Percentiles rank a stretch among this genome's conserved stretches.
Evolutionary conservation across 306 rosid genomes (phyloP).

Genomic region (Cajanus cajan): DNA sequence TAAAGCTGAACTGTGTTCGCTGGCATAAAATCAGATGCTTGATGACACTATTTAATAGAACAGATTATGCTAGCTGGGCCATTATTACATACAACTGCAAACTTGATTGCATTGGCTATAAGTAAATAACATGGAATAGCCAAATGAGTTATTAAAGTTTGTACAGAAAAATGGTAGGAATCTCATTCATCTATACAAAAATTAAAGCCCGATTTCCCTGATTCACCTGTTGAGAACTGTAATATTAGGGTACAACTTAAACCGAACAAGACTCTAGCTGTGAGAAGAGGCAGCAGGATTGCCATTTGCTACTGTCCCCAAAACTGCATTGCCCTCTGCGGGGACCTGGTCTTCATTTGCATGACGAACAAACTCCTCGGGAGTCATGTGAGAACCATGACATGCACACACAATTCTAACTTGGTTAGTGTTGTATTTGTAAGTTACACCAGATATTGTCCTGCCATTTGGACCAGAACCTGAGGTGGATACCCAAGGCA

Average conservation of each 20-base stretch:
- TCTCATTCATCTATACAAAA: slow-evolving; percentile 36
- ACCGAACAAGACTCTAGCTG: slow-evolving; percentile 48
- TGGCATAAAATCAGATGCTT: slow-evolving; percentile 1
- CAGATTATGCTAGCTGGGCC: slow-evolving; percentile 23
- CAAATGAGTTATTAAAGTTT: slow-evolving; percentile 15
- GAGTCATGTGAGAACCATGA: slow-evolving; percentile 84
- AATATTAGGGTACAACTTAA: slow-evolving; percentile 27
- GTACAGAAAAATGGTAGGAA: slow-evolving; percentile 32
- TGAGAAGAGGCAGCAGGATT: slow-evolving; percentile 77
- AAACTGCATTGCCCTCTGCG: slow-evolving; percentile 50
- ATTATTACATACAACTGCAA: slow-evolving; percentile 45
- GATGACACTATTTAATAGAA: slow-evolving; percentile 27
- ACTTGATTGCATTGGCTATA: slow-evolving; percentile 34
- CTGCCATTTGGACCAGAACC: slow-evolving; percentile 77
- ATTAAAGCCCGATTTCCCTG: slow-evolving; percentile 25
- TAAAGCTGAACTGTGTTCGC: no score
- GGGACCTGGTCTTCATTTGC: slow-evolving; percentile 61
- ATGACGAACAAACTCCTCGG: slow-evolving; percentile 85
- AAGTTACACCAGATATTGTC: slow-evolving; percentile 95
- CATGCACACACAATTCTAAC: slow-evolving; percentile 91
- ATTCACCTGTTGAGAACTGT: slow-evolving; percentile 28
- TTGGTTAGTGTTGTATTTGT: slow-evolving; percentile 64
- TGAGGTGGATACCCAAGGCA: slow-evolving; percentile 97
- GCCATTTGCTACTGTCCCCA: slow-evolving; percentile 56
- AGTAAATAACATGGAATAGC: slow-evolving; percentile 13